Conservation (phyloP, 176 grass and related monocot genomes). For the Bolboschoenus planiculmis region DNA sequence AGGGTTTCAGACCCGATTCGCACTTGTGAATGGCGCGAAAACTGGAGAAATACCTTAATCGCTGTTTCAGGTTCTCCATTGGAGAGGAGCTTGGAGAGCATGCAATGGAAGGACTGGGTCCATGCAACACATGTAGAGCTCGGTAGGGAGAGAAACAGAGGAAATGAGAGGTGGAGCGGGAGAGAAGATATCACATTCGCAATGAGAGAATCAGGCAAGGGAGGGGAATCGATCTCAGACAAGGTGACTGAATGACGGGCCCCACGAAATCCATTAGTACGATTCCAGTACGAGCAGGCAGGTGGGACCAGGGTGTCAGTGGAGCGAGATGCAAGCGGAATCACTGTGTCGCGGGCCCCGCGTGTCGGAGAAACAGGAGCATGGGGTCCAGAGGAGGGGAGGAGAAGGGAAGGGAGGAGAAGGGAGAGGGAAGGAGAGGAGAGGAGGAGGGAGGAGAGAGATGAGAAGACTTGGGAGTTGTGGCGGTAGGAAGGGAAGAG, state of each 20-base stretch:
- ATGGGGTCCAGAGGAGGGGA: constrained; percentile 5
- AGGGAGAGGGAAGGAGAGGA: constrained; percentile 27
- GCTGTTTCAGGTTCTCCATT: constrained; percentile 31
- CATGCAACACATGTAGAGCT: constrained; percentile 49
- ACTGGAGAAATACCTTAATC: constrained; percentile 33
- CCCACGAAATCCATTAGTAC: not conserved
- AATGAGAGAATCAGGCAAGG: constrained; percentile 44
- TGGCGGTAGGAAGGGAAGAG: constrained; percentile 57
- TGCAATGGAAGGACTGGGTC: constrained; percentile 59
- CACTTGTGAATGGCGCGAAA: constrained; percentile 33
- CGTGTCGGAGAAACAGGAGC: not conserved
- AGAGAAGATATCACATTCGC: constrained; percentile 38
- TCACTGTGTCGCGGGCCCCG: not conserved
- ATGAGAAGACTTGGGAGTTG: constrained; percentile 45
- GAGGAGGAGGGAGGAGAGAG: constrained; percentile 32
- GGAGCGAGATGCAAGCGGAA: not conserved
- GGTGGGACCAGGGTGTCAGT: not conserved
- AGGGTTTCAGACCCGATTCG: constrained; percentile 33
- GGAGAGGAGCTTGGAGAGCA: constrained; percentile 47
- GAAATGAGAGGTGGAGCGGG: constrained; percentile 2
- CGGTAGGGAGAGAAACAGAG: constrained; percentile 43
- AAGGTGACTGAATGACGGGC: not conserved
- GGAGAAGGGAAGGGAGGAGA: constrained; percentile 37
- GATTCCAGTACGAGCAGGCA: not conserved
- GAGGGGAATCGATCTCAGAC: constrained; percentile 10